Evolutionary conservation across 371 early-diverging fungal genomes (phyloP).

Genomic region (Mortierella sp.): DNA sequence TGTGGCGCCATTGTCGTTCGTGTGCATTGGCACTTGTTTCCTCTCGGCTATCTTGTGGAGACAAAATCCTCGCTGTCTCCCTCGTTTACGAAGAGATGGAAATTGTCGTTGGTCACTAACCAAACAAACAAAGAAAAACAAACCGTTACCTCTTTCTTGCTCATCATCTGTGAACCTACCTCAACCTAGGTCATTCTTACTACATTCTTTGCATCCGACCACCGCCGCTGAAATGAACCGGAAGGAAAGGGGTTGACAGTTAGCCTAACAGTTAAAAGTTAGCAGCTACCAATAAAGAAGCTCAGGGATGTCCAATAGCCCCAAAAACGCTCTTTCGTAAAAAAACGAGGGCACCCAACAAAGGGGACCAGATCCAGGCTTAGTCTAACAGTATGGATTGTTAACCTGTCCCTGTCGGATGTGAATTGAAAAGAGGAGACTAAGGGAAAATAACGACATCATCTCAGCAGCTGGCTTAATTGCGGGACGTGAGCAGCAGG

Average conservation of each 20-base stretch:
- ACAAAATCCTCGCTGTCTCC: too few species aligned
- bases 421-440: not conserved
- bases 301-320: not conserved
- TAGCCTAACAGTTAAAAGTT: not conserved
- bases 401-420: not conserved
- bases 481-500: too few species aligned
- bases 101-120: too few species aligned
- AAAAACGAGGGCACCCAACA: not conserved
- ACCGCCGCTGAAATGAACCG: not conserved
- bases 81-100: too few species aligned
- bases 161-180: too few species aligned
- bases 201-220: not conserved
- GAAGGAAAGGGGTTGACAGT: not conserved
- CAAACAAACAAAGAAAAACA: too few species aligned
- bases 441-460: not conserved
- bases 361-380: not conserved
- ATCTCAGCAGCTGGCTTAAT: not conserved
- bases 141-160: too few species aligned
- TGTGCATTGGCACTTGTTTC: not conserved
- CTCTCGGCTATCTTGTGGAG: not conserved
- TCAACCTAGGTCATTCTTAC: not conserved
- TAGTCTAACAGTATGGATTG: not conserved
- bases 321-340: not conserved
- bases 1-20: not conserved
- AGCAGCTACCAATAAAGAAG: not conserved